Evolutionary conservation across 768 basidiomycete species (phyloP), one percentile per base, ranked within the genome.

Genomic region (Collybiopsis luxurians): DNA sequence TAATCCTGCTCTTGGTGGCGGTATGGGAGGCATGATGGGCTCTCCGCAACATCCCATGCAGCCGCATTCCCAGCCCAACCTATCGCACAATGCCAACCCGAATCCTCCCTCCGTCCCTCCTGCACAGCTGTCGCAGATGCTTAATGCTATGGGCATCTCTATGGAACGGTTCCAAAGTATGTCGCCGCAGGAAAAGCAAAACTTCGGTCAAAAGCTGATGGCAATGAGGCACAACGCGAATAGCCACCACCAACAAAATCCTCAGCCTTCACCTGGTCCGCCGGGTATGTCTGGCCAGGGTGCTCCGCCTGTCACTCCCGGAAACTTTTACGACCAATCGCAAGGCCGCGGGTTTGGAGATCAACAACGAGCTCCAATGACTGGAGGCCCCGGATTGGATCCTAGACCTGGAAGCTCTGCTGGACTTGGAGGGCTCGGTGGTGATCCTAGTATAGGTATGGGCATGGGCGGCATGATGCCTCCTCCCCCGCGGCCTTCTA

Each of bases 391-490:
- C 3, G 44, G 27, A 11, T 17, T 44, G 54, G 54, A 47, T 30
- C 31, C 24, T 9, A 46, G 54, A 47, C 43, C 54, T 13, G 45
- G 45, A 23, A 47, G 54, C 26, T 55, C 54, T 30, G 31, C 44
- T 24, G 45, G 44, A 21, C 24, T 54, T n/a, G 27, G n/a, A 17
- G 42, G 50, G 13, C 21, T 52, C 12, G 34, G 15, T 43, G 43
- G 43, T 55, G 53, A 45, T 21, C 23, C 42, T 23, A 45, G 45
- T 4, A 28, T 47, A 19, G 44, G 30, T 11, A 30, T 45, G 39
- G 34, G 40, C 23, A 51, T 54, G 26, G 27, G 42, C 17, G 40
- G 44, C 38, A 55, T 47, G 54, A 55, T 55, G 54, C 54, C 54
- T 21, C 54, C 54, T 27, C 54, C 54, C 11, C 54, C 54, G 5